Evolutionary conservation across 257 asterid species (phyloP).

Genomic region (Mentha longifolia): DNA sequence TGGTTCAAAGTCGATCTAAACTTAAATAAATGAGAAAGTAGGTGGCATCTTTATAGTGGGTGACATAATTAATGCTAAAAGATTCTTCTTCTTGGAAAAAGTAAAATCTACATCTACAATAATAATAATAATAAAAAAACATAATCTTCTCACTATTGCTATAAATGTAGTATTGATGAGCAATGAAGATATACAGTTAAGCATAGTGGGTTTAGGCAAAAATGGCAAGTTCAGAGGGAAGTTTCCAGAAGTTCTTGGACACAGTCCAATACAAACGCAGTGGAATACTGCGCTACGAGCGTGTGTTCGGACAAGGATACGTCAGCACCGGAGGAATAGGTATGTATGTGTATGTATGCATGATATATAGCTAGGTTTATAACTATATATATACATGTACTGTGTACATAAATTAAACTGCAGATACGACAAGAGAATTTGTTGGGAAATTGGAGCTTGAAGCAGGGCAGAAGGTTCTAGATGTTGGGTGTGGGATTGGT

Average conservation of each 20-base stretch:
- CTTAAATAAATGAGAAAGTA: too few relatives aligned
- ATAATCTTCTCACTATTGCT: too few relatives aligned
- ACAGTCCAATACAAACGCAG: conserved; percentile 84
- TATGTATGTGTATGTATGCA: conserved; percentile 36
- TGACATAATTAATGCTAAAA: too few relatives aligned
- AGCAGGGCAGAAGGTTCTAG: conserved; percentile 90
- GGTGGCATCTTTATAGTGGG: too few relatives aligned
- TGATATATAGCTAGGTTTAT: too few relatives aligned
- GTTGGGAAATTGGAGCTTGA: conserved; percentile 74
- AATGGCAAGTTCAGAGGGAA: conserved; percentile 66
- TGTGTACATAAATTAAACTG: conserved; percentile 30
- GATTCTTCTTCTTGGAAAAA: too few relatives aligned
- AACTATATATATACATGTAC: too few relatives aligned
- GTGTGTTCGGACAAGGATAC: conserved; percentile 89
- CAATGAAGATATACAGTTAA: too few relatives aligned
- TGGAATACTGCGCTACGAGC: conserved; percentile 89
- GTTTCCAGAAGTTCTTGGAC: conserved; percentile 90
- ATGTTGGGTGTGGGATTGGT: conserved; percentile 98
- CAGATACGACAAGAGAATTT: conserved; percentile 92
- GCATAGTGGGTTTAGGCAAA: conserved; percentile 70
- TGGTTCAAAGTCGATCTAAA: too few relatives aligned
- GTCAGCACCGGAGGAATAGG: conserved; percentile 99
- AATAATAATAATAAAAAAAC: too few relatives aligned
- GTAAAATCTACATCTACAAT: too few relatives aligned
- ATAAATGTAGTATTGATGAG: too few relatives aligned